phyloP scores from a whole-genome alignment of 306 rosid genomes.

The Lotus japonicus region DNA sequence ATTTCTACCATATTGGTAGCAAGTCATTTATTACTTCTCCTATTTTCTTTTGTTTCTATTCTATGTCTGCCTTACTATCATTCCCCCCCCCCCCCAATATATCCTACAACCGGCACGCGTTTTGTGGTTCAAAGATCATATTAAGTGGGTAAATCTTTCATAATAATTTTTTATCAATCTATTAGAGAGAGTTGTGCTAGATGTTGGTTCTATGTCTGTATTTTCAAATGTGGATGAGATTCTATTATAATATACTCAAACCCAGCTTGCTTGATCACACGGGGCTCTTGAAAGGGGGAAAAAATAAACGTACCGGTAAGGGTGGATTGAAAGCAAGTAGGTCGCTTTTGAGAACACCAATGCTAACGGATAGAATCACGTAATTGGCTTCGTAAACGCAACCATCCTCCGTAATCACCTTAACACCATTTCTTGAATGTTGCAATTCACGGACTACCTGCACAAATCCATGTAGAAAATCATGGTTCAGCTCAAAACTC shows the following conservation, averaged over 20 bases:
- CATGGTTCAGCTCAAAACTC: background rate
- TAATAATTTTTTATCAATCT: no score
- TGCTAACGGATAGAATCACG: conserved; percentile 81
- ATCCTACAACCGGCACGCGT: no score
- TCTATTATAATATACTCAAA: no score
- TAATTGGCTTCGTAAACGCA: conserved; percentile 68
- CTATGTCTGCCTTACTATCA: no score
- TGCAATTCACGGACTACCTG: conserved; percentile 89
- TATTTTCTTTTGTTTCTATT: no score
- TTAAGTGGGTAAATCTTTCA: no score
- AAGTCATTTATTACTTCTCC: background rate
- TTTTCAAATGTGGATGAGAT: no score
- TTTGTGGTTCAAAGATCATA: no score
- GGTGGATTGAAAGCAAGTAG: conserved; percentile 80
- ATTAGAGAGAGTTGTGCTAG: no score
- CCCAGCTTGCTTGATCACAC: conserved; percentile 4
- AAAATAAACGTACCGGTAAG: conserved; percentile 65
- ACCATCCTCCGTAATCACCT: conserved; percentile 87
- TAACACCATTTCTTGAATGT: conserved; percentile 80
- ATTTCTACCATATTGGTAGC: conserved; percentile 27
- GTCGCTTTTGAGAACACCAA: conserved; percentile 93
- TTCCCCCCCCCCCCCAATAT: no score
- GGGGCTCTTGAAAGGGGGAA: background rate
- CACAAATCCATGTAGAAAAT: conserved; percentile 34
- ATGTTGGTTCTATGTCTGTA: no score